Percentiles rank a stretch among this genome's conserved stretches.
Conservation (phyloP, 1,284 basidiomycete species). For the Coniferiporia weirii region DNA sequence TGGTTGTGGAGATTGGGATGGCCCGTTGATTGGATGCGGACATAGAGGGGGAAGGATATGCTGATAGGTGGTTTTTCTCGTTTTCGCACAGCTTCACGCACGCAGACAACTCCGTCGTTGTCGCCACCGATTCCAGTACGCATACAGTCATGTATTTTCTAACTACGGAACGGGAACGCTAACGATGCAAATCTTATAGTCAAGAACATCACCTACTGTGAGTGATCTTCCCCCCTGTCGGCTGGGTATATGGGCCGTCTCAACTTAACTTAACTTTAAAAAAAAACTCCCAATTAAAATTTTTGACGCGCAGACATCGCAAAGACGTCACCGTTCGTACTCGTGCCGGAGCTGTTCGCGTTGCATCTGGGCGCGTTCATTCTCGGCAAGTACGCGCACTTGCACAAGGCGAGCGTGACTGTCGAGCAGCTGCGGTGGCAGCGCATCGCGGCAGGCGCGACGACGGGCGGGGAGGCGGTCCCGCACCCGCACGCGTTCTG, state of each 20-base stretch:
- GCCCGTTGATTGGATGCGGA: not conserved
- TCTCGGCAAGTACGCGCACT: constrained; percentile 78
- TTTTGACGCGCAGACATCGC: constrained; percentile 59
- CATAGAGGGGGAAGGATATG: not conserved
- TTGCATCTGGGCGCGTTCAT: constrained; percentile 84
- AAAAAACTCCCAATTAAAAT: too few relatives aligned
- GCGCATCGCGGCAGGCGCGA: constrained; percentile 58
- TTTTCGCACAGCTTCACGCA: constrained; percentile 60
- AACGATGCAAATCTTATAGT: constrained; percentile 39
- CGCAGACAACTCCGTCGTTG: constrained; percentile 79
- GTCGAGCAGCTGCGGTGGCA: constrained; percentile 85
- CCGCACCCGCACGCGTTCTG: constrained; percentile 79
- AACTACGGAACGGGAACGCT: constrained; percentile 1
- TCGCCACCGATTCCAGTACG: constrained; percentile 85
- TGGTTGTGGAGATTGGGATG: not conserved
- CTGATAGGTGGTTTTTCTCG: not conserved
- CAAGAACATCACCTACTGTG: constrained; percentile 91
- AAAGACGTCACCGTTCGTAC: constrained; percentile 81
- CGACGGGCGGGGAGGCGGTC: constrained; percentile 22
- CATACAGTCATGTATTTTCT: not conserved
- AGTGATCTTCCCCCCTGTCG: constrained; percentile 21
- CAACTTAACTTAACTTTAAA: not conserved
- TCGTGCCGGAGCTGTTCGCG: constrained; percentile 81
- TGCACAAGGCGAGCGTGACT: constrained; percentile 70
- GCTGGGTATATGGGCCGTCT: constrained; percentile 9